These are phyloP conservation scores for Boeremia exigua DNA, from an alignment of 2,329 filamentous ascomycete genomes.

Conservation along the genomic window DNA sequence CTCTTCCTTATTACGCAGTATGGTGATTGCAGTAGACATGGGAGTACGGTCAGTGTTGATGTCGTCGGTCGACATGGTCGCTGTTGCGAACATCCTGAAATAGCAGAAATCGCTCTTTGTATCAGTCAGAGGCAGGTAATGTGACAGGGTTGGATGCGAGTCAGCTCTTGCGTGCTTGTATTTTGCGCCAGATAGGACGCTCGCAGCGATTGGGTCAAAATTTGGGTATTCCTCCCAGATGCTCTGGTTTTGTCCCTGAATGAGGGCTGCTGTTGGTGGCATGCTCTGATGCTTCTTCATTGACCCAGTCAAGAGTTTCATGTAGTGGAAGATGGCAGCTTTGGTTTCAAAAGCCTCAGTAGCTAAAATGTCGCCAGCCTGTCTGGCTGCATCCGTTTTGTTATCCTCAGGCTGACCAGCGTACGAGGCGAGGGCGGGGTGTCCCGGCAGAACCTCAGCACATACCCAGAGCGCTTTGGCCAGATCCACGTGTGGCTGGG, in stretches of 20 bases:
- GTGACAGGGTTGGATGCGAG: constrained; percentile 60
- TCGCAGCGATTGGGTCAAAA: constrained; percentile 73
- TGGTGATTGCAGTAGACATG: constrained; percentile 77
- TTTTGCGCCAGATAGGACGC: constrained; percentile 61
- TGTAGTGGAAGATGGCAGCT: constrained; percentile 65
- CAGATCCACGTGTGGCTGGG: constrained; percentile 84
- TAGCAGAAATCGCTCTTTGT: constrained; percentile 77
- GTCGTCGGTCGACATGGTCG: constrained; percentile 75
- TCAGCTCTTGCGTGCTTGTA: constrained; percentile 33
- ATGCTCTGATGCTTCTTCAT: constrained; percentile 86
- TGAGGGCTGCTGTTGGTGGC: constrained; percentile 68
- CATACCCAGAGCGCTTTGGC: constrained; percentile 86
- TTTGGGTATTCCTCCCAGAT: constrained; percentile 83
- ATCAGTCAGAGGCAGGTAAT: constrained; percentile 79
- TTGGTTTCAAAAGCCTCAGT: constrained; percentile 58
- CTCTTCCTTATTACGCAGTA: constrained; percentile 72
- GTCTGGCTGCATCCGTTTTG: constrained; percentile 48
- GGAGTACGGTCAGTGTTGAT: constrained; percentile 68
- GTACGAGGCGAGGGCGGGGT: constrained; percentile 39
- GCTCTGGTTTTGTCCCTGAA: constrained; percentile 77
- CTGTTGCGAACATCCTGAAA: constrained; percentile 76
- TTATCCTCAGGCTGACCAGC: constrained; percentile 31
- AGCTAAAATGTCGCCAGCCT: constrained; percentile 53
- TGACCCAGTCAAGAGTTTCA: constrained; percentile 77
- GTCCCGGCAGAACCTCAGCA: constrained; percentile 49